phyloP scores from a whole-genome alignment of 768 basidiomycete species.

The Trametes coccinea region DNA sequence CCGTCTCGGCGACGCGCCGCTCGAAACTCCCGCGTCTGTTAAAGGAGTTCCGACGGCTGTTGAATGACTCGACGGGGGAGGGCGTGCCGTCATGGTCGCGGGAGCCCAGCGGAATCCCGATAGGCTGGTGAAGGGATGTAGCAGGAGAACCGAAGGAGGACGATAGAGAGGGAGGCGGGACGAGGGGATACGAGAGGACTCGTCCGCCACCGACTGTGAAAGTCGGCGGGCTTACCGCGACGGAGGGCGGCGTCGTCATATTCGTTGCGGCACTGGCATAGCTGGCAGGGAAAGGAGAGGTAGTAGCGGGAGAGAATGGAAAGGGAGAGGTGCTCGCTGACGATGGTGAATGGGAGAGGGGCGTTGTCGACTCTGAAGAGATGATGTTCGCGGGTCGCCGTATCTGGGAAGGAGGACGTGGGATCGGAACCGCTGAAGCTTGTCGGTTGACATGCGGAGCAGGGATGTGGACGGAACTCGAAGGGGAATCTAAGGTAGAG shows the following conservation, averaged over 20 bases:
- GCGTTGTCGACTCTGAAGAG: slow-evolving; percentile 55
- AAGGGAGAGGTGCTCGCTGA: slow-evolving; percentile 70
- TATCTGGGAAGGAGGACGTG: slow-evolving; percentile 65
- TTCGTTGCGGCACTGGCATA: slow-evolving; percentile 60
- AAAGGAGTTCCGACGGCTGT: slow-evolving; percentile 40
- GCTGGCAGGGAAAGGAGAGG: slow-evolving; percentile 55
- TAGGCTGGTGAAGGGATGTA: slow-evolving; percentile 10
- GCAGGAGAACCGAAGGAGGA: slow-evolving; percentile 49
- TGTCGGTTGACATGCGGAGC: slow-evolving; percentile 34
- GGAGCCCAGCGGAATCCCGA: neutral
- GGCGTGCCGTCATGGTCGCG: slow-evolving; percentile 18
- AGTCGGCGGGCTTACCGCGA: slow-evolving; percentile 42
- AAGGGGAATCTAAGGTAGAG: slow-evolving; percentile 42
- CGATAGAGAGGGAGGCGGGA: slow-evolving; percentile 63
- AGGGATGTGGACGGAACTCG: slow-evolving; percentile 43
- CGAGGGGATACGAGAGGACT: slow-evolving; percentile 73
- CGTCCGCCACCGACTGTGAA: slow-evolving; percentile 38
- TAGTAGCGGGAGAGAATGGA: slow-evolving; percentile 59
- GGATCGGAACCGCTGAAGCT: slow-evolving; percentile 70
- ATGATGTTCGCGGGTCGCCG: slow-evolving; percentile 51
- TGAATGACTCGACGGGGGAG: slow-evolving; percentile 25
- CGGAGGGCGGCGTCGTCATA: slow-evolving; percentile 72
- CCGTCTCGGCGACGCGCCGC: slow-evolving; percentile 32
- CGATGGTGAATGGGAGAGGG: slow-evolving; percentile 63
- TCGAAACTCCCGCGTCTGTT: slow-evolving; percentile 35